Conservation (phyloP, 2,329 filamentous ascomycete genomes). For the Cercospora zeina region DNA sequence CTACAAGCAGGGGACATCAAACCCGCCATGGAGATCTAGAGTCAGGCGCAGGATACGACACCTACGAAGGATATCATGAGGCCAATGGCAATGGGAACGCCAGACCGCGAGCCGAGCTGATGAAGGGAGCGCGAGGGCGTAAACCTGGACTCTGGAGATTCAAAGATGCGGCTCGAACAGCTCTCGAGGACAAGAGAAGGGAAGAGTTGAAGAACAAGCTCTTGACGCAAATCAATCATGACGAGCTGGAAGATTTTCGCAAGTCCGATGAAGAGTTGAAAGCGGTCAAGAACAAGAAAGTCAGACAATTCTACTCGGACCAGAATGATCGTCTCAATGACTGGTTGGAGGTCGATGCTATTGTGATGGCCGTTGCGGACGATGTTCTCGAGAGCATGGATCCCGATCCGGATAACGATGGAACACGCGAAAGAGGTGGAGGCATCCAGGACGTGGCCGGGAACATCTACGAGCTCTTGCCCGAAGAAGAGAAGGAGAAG, state of each 20-base stretch:
- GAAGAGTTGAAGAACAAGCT: slow-evolving; percentile 53
- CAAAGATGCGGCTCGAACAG: slow-evolving; percentile 51
- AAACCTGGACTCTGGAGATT: slow-evolving; percentile 45
- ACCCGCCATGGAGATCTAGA: slow-evolving; percentile 24
- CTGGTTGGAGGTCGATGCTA: slow-evolving; percentile 60
- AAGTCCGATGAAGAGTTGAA: slow-evolving; percentile 58
- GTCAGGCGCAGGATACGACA: slow-evolving; percentile 18
- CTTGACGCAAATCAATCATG: slow-evolving; percentile 49
- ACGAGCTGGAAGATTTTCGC: slow-evolving; percentile 52
- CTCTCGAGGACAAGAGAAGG: slow-evolving; percentile 49
- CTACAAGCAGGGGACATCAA: slow-evolving; percentile 15
- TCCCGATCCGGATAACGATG: slow-evolving; percentile 59
- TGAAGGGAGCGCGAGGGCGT: slow-evolving; percentile 27
- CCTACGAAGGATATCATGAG: slow-evolving; percentile 12
- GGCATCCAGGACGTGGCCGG: slow-evolving; percentile 53
- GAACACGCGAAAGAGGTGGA: slow-evolving; percentile 55
- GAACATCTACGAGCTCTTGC: slow-evolving; percentile 57
- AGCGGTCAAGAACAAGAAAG: slow-evolving; percentile 53
- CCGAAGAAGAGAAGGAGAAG: slow-evolving; percentile 55
- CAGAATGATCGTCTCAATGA: slow-evolving; percentile 59
- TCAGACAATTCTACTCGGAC: slow-evolving; percentile 56
- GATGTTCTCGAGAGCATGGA: slow-evolving; percentile 63
- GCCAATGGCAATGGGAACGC: slow-evolving; percentile 27
- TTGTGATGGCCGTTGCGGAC: slow-evolving; percentile 58
- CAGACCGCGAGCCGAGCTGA: slow-evolving; percentile 7